phyloP scores from a whole-genome alignment of 2,329 filamentous ascomycete species.

The Verticillium klebahnii region DNA sequence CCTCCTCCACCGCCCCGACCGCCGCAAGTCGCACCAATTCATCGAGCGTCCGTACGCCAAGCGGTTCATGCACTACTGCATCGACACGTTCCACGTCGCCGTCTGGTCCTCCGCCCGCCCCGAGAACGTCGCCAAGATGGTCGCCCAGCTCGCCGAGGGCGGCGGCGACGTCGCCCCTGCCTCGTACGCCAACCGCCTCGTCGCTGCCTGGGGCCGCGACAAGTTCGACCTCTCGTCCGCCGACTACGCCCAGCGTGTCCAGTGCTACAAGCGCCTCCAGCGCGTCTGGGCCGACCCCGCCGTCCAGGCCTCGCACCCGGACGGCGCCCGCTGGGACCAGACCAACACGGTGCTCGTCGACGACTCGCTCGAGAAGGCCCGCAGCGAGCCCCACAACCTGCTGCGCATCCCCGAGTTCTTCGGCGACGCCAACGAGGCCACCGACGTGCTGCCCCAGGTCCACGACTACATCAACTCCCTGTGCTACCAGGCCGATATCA shows the following conservation, averaged over 20 bases:
- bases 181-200: constrained; percentile 46
- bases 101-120: constrained; percentile 86
- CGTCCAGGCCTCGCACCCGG: constrained; percentile 41
- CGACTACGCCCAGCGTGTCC: constrained; percentile 68
- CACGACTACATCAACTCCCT: constrained; percentile 58
- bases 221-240: constrained; percentile 59
- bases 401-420: constrained; percentile 75
- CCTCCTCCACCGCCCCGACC: constrained; percentile 65
- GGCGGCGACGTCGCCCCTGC: constrained; percentile 23
- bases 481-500: constrained; percentile 54
- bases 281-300: constrained; percentile 59
- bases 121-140: constrained; percentile 66
- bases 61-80: constrained; percentile 68
- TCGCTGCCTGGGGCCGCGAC: constrained; percentile 75
- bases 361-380: constrained; percentile 75
- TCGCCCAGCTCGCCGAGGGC: constrained; percentile 54
- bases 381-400: constrained; percentile 78
- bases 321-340: constrained; percentile 61
- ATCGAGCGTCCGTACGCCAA: constrained; percentile 62
- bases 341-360: constrained; percentile 87
- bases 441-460: constrained; percentile 49
- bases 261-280: constrained; percentile 84
- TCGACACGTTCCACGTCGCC: constrained; percentile 72
- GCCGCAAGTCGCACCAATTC: constrained; percentile 43
- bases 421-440: constrained; percentile 34